Evolutionary conservation across 208 protist species (phyloP), one percentile per base, ranked within the genome.

Genomic region (Crithidia mellificae): DNA sequence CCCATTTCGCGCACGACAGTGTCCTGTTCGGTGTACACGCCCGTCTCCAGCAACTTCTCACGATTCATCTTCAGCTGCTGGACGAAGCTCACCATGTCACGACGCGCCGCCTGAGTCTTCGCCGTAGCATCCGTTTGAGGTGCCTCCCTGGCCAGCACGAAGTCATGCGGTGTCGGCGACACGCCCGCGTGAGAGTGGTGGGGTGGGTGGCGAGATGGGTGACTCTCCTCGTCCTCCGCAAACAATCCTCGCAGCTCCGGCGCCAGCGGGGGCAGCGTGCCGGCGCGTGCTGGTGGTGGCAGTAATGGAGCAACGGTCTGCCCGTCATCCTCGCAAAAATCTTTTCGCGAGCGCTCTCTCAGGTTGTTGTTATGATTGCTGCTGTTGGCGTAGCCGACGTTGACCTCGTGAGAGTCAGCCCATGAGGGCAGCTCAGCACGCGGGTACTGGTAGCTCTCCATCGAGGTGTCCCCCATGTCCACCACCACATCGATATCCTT

Each of bases 11-110:
- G 54, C 34, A 96, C 65, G 39, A 96, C 78, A 12, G 67, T 50
- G 44, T 94, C 77, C 24, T 68, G 49, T 68, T 83, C 75, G 19
- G 38, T 47, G 80, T 96, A 96, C 62, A 93, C 91, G 12, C 88
- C 87, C 0, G 91, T 93, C 38, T 93, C 88, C 12, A 94, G 65
- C 38, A 96, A 75, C 72, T 90, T 87, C 47, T 87, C 69, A 0
- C 85, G 83, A 53, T 94, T 96, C 57, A 78, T 56, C 61, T 85
- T 81, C 56, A 96, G 69, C 70, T 94, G 88, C 27, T 78, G 68
- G 22, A 96, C 85, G 80, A 96, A 96, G 27, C 44, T 59, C 6
- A 59, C 12, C 88, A 96, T 94, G 51, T 96, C 91, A 8, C 59
- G 73, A 22, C 83, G 70, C 8, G 87, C 79, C 6, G 74, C 79